These are phyloP conservation scores for Panellus pusillus DNA, from an alignment of 768 basidiomycete genomes.

Conservation along the genomic window DNA sequence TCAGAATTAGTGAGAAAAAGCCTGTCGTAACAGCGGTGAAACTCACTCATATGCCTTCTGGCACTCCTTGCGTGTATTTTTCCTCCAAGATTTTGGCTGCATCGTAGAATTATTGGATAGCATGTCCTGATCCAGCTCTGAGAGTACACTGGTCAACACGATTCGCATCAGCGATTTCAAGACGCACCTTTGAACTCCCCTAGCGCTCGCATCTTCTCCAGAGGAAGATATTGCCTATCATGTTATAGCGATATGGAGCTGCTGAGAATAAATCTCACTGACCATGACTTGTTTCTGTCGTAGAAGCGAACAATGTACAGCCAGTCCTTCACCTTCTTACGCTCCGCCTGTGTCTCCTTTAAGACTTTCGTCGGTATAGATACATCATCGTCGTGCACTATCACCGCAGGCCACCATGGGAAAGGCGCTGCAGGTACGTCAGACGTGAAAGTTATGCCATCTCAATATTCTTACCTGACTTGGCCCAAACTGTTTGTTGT, in stretches of 20 bases:
- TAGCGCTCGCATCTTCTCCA: slow-evolving; percentile 59
- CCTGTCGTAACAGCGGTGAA: not conserved
- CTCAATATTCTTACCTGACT: slow-evolving; percentile 50
- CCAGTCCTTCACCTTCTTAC: slow-evolving; percentile 35
- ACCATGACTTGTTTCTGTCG: slow-evolving; percentile 69
- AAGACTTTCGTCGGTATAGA: slow-evolving; percentile 51
- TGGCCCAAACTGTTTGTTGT: slow-evolving; percentile 73
- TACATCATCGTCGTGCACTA: slow-evolving; percentile 62
- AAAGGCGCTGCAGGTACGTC: slow-evolving; percentile 51
- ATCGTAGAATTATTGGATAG: slow-evolving; percentile 48
- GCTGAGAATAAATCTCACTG: slow-evolving; percentile 14
- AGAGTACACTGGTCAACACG: not conserved
- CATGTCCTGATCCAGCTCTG: slow-evolving; percentile 68
- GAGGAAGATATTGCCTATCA: slow-evolving; percentile 61
- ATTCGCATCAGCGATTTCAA: not conserved
- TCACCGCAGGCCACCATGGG: slow-evolving; percentile 88
- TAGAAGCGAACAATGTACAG: slow-evolving; percentile 78
- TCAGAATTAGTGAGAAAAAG: not conserved
- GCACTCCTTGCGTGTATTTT: slow-evolving; percentile 1
- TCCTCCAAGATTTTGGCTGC: slow-evolving; percentile 58
- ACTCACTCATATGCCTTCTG: slow-evolving; percentile 13
- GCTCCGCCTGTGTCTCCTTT: slow-evolving; percentile 23
- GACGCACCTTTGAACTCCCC: slow-evolving; percentile 68
- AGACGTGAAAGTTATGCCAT: slow-evolving; percentile 10
- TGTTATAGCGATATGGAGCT: not conserved